A percentile compares a stretch with the other conserved stretches of the same genome.
Conservation (phyloP, 805 yeast species). For the Candida sithepensis region DNA sequence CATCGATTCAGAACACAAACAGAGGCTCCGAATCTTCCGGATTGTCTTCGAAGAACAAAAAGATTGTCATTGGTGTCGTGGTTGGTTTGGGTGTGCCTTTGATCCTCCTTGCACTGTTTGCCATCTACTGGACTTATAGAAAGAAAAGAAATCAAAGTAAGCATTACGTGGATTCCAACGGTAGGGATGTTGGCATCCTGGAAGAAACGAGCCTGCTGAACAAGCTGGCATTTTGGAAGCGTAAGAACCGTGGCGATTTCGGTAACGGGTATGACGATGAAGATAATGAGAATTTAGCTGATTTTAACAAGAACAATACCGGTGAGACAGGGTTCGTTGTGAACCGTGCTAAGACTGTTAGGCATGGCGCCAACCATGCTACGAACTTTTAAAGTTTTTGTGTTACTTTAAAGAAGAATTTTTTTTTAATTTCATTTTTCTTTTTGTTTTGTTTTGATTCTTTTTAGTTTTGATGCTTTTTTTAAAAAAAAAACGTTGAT, state of each 20-base stretch:
- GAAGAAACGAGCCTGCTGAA: conserved; percentile 25
- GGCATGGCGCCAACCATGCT: conserved; percentile 23
- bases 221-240: conserved; percentile 25
- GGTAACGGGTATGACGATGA: conserved; percentile 17
- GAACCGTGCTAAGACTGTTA: conserved; percentile 26
- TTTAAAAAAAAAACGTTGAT: too few relatives aligned
- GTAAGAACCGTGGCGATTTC: conserved; percentile 21
- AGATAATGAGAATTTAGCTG: conserved; percentile 15
- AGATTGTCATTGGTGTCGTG: conserved; percentile 63
- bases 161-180: conserved; percentile 34
- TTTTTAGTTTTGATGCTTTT: too few relatives aligned
- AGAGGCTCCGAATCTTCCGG: conserved; percentile 31
- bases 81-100: conserved; percentile 71
- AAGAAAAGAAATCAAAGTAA: conserved; percentile 16
- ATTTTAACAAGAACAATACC: conserved; percentile 11
- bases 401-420: not conserved
- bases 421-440: too few relatives aligned
- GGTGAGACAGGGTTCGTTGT: conserved; percentile 30
- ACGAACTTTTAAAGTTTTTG: conserved; percentile 18
- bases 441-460: too few relatives aligned
- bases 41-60: conserved; percentile 44
- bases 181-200: conserved; percentile 29
- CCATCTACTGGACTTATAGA: conserved; percentile 13
- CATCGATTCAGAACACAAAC: conserved; percentile 14
- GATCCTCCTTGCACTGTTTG: conserved; percentile 30